Conservation (phyloP, 164 flowering plant genomes). For the Piper betle region DNA sequence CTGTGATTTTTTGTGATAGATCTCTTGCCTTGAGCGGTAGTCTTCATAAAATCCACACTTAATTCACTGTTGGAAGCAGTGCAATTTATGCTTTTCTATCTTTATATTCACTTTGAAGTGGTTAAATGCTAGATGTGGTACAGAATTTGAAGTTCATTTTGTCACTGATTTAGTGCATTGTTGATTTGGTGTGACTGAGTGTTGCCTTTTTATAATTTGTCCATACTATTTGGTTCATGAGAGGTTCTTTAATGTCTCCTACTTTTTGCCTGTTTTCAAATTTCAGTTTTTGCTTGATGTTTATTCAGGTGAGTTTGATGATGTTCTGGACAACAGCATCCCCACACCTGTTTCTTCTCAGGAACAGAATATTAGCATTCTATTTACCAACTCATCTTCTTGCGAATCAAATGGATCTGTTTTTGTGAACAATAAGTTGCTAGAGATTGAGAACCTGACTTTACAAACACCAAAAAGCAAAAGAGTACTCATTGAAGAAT, state of each 20-base stretch:
- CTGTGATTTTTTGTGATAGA: too few species aligned
- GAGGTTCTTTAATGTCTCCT: neutral
- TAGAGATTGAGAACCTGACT: conserved; percentile 59
- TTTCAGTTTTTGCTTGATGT: neutral
- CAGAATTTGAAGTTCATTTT: too few species aligned
- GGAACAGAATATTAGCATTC: conserved; percentile 37
- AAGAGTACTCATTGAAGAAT: conserved; percentile 50
- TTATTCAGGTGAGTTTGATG: conserved; percentile 86
- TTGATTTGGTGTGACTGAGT: too few species aligned
- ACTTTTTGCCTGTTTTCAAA: neutral
- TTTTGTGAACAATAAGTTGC: conserved; percentile 24
- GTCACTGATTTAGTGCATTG: too few species aligned
- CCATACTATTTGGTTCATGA: too few species aligned
- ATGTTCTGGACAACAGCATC: conserved; percentile 41
- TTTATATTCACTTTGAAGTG: too few species aligned
- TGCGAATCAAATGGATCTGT: conserved; percentile 45
- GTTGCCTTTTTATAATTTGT: too few species aligned
- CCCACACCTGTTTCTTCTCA: conserved; percentile 20
- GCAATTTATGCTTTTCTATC: too few species aligned
- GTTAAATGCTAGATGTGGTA: too few species aligned
- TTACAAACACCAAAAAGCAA: conserved; percentile 61
- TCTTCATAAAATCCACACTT: too few species aligned
- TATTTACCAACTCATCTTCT: conserved; percentile 16
- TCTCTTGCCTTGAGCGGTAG: too few species aligned
- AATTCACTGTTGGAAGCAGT: too few species aligned